Evolutionary conservation across 441 rosid species (phyloP), one percentile per base, ranked within the genome.

Genomic region (Aleurites moluccanus): DNA sequence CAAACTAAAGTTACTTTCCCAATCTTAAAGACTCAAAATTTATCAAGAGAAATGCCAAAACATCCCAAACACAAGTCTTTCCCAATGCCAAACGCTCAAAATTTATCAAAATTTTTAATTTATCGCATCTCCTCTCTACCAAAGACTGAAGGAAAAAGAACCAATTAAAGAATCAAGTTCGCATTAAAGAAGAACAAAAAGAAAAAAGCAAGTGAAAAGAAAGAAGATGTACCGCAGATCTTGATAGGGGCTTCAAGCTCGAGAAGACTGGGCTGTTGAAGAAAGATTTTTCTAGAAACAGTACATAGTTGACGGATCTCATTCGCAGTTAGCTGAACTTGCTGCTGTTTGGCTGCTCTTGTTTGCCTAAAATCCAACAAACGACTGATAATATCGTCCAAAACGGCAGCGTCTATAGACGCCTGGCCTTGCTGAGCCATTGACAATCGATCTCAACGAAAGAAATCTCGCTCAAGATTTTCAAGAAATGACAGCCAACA

Each of bases 221-320:
- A 50, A 47, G 35, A 65, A 68, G 1, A 68, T 10, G 64, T 84
- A 94, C 98, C 98, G 68, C 98, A 92, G 94, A 94, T 91, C 94
- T 94, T 92, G 84, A 94, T 90, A 77, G 98, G 98, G 55, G 98
- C 97, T 78, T 90, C 92, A 53, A 94, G 95, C 79, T 91, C 98
- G 42, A 94, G 97, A 72, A 94, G 98, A 81, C 81, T 90, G 44
- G 98, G 96, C 77, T 94, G 98, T 15, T 86, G 91, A 75, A 94
- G 94, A 67, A 94, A 91, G 70, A 94, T 89, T 73, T 90, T 90
- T 74, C 81, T 83, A 40, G 97, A 85, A 10, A 85, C 86, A 62
- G 77, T 2, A 73, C 98, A 94, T 20, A 94, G 94, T 78, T 87
- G 94, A 28, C 96, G 94, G 92, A 94, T 94, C 95, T 94, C 98